Conservation (phyloP, 2,329 filamentous ascomycete species). For the Colletotrichum cuscutae region DNA sequence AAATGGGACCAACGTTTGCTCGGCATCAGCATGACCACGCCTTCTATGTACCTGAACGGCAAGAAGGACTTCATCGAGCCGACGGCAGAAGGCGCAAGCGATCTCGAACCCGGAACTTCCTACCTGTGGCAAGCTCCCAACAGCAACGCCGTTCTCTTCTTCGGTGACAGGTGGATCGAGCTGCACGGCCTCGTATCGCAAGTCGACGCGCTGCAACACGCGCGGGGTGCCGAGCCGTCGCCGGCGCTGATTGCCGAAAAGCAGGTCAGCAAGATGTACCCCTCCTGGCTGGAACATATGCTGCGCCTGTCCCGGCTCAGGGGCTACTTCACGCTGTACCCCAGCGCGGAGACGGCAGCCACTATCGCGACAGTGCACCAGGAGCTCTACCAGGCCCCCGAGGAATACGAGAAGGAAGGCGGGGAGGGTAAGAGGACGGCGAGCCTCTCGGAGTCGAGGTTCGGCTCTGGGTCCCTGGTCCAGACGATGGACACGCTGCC, state of each 20-base stretch:
- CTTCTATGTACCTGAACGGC: constrained; percentile 71
- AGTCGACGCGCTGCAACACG: constrained; percentile 60
- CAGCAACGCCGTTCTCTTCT: constrained; percentile 83
- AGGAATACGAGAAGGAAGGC: constrained; percentile 65
- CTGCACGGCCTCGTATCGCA: constrained; percentile 82
- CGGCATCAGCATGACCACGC: constrained; percentile 83
- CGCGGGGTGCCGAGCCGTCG: constrained; percentile 41
- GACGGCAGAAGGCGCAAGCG: constrained; percentile 45
- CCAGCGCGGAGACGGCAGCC: constrained; percentile 64
- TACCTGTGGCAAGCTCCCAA: constrained; percentile 90
- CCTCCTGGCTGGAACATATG: constrained; percentile 82
- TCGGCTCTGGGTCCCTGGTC: constrained; percentile 46
- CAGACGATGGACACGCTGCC: constrained; percentile 61
- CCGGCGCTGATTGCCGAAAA: constrained; percentile 61
- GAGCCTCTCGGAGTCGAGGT: constrained; percentile 40
- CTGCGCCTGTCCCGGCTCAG: constrained; percentile 80
- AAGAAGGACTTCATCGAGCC: constrained; percentile 63
- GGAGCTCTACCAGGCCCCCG: constrained; percentile 78
- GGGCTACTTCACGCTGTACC: constrained; percentile 85
- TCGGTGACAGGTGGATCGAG: constrained; percentile 88
- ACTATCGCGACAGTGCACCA: constrained; percentile 79
- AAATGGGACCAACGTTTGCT: constrained; percentile 68
- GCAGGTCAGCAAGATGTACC: constrained; percentile 73
- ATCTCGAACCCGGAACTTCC: constrained; percentile 52
- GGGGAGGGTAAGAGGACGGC: constrained; percentile 37